These are phyloP conservation scores for Volvox africanus DNA, from an alignment of 139 green algal species.

Conservation along the genomic window DNA sequence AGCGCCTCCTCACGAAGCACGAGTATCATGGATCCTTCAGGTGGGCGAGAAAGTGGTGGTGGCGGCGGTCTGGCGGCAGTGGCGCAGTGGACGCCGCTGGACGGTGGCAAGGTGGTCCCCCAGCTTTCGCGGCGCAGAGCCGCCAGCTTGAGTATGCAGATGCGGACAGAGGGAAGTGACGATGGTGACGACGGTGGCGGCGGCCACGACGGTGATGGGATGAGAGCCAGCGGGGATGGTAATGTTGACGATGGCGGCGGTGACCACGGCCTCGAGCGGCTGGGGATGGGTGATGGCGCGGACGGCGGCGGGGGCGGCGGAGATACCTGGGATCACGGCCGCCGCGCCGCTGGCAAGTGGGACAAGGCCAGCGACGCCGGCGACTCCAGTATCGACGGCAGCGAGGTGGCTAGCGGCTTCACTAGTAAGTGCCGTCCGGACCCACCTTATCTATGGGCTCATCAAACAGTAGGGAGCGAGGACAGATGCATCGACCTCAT, in stretches of 20 bases:
- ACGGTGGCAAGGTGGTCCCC: not conserved
- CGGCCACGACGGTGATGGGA: too few species aligned
- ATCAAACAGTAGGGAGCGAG: too few species aligned
- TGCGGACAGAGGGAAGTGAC: not conserved
- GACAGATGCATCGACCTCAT: too few species aligned
- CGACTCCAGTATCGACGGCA: constrained; percentile 3
- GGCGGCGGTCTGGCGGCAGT: not conserved
- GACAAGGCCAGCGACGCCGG: constrained; percentile 23
- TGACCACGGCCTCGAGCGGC: not conserved
- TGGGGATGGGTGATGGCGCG: not conserved
- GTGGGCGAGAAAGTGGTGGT: not conserved
- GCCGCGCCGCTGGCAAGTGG: not conserved
- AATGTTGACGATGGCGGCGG: not conserved
- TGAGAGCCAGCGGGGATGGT: not conserved
- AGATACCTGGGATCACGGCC: not conserved
- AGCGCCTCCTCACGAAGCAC: not conserved
- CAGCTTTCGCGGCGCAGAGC: not conserved
- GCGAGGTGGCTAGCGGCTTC: constrained; percentile 34
- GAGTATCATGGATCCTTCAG: not conserved
- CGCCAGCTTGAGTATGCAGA: not conserved
- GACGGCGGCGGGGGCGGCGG: not conserved
- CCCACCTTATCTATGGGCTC: too few species aligned
- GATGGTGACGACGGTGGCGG: not conserved
- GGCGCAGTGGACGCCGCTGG: not conserved
- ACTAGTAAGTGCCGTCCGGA: not conserved